Evolutionary conservation across 352 stramenopile genomes (phyloP).

Genomic region (Phytophthora ramorum): DNA sequence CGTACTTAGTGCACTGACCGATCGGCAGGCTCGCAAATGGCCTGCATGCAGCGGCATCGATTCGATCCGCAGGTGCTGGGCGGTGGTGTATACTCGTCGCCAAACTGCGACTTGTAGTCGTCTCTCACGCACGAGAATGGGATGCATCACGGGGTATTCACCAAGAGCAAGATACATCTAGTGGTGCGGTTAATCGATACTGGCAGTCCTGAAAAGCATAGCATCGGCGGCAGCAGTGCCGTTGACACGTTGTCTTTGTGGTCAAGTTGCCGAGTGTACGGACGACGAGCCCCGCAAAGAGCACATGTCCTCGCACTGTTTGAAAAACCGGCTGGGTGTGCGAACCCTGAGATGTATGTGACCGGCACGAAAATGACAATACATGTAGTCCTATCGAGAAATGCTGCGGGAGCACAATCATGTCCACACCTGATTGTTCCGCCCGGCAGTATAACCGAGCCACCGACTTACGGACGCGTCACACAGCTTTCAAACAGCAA

Average conservation of each 20-base stretch:
- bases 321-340: slow-evolving; percentile 9
- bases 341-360: slow-evolving; percentile 14
- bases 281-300: not conserved
- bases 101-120: too few species aligned
- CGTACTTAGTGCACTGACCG: not conserved
- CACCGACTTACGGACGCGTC: not conserved
- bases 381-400: not conserved
- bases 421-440: not conserved
- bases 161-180: too few species aligned
- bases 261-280: not conserved
- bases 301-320: slow-evolving; percentile 14
- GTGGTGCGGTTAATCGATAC: not conserved
- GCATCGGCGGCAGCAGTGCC: too few species aligned
- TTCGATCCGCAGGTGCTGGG: not conserved
- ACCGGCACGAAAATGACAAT: not conserved
- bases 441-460: not conserved
- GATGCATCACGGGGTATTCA: too few species aligned
- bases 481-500: slow-evolving; percentile 1
- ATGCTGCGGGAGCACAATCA: not conserved
- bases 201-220: not conserved
- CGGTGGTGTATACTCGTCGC: too few species aligned
- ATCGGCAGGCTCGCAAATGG: too few species aligned
- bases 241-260: slow-evolving; percentile 2
- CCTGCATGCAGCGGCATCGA: too few species aligned
- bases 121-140: too few species aligned